Conservation (phyloP, 306 rosid genomes). For the Argentina anserina region DNA sequence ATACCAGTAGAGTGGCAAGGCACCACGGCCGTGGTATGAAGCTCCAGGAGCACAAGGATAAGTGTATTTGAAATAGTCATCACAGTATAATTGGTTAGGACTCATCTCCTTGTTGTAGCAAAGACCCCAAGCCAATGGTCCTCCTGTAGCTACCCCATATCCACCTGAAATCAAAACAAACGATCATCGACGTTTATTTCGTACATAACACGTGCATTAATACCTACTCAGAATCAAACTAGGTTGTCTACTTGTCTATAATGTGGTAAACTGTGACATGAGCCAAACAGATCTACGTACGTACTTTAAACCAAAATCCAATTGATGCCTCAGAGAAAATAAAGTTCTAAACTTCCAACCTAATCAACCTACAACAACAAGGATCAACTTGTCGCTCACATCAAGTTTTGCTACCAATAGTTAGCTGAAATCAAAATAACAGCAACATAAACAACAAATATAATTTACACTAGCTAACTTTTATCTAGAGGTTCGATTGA, state of each 20-base stretch:
- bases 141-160: conserved; percentile 95
- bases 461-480: neutral
- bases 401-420: neutral
- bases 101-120: conserved; percentile 95
- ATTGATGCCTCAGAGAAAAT: neutral
- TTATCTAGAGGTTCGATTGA: neutral
- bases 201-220: neutral
- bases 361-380: neutral
- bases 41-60: conserved; percentile 92
- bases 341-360: neutral
- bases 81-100: conserved; percentile 82
- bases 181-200: neutral
- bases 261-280: neutral
- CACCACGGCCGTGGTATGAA: conserved; percentile 94
- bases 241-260: neutral
- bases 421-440: neutral
- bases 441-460: neutral
- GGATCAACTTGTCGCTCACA: conserved; percentile 27
- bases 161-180: conserved; percentile 60
- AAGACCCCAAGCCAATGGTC: conserved; percentile 93
- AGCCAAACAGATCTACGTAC: neutral
- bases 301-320: neutral
- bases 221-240: neutral
- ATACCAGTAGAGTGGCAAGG: conserved; percentile 89
- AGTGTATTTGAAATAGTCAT: conserved; percentile 69